Percentiles rank a stretch among this genome's conserved stretches.
phyloP scores from a whole-genome alignment of 2,329 filamentous ascomycete species.

The Alternaria triticimaculans region DNA sequence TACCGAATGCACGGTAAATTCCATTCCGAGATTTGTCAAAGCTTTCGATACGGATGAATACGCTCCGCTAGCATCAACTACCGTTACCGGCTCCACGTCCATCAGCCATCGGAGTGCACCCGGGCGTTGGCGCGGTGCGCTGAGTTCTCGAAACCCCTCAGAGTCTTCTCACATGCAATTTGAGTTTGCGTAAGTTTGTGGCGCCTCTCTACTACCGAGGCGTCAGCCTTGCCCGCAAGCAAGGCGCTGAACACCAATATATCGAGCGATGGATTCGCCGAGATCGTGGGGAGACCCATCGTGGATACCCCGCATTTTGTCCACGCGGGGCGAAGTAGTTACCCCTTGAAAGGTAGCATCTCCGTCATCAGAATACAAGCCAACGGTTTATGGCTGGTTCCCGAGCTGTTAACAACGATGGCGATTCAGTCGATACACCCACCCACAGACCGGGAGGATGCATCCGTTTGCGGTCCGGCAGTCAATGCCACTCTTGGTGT shows the following conservation, averaged over 20 bases:
- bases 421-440: constrained; percentile 1
- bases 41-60: background rate
- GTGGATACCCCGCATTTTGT: constrained; percentile 21
- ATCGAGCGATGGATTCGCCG: background rate
- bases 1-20: background rate
- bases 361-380: constrained; percentile 9
- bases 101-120: background rate
- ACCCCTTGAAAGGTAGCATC: constrained; percentile 16
- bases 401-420: constrained; percentile 1
- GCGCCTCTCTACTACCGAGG: constrained; percentile 1
- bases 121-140: background rate
- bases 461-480: background rate
- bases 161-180: background rate
- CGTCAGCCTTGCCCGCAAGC: background rate
- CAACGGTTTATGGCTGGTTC: constrained; percentile 16
- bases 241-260: background rate
- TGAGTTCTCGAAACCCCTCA: background rate
- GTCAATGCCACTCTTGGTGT: background rate
- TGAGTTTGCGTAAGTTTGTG: background rate
- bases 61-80: background rate
- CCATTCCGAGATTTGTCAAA: background rate
- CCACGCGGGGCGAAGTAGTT: constrained; percentile 4
- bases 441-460: background rate
- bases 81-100: background rate
- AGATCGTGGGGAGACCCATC: constrained; percentile 6